These are phyloP conservation scores for Lepidium didymum DNA, from an alignment of 345 rosid species.

Conservation along the genomic window DNA sequence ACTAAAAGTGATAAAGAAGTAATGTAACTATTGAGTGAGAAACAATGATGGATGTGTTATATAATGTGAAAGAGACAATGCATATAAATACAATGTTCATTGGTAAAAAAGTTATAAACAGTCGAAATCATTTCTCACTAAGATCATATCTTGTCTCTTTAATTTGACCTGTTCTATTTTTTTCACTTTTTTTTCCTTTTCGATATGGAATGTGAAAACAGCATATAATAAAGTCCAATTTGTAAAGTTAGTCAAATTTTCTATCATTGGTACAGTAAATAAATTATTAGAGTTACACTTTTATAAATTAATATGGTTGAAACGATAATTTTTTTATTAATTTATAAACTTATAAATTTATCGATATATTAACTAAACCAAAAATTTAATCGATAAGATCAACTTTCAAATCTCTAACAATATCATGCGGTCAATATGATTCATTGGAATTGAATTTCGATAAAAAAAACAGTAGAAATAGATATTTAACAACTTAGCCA, in stretches of 20 bases:
- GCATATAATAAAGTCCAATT: not conserved
- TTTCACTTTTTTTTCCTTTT: too few relatives aligned
- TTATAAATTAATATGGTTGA: too few relatives aligned
- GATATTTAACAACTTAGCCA: too few relatives aligned
- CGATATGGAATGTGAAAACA: not conserved
- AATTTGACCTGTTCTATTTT: conserved; percentile 5
- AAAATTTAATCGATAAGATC: too few relatives aligned
- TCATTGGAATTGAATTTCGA: too few relatives aligned
- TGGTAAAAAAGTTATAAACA: conserved; percentile 3
- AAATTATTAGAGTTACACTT: not conserved
- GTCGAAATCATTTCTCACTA: not conserved
- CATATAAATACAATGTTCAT: not conserved
- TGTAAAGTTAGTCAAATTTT: not conserved
- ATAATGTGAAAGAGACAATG: conserved; percentile 9
- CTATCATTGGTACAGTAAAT: not conserved
- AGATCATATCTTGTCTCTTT: not conserved
- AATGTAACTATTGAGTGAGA: not conserved
- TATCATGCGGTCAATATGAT: too few relatives aligned
- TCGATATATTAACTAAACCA: too few relatives aligned
- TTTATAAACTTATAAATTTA: too few relatives aligned
- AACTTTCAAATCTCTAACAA: too few relatives aligned
- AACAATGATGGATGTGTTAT: conserved; percentile 4
- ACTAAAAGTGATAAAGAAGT: not conserved
- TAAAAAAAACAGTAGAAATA: too few relatives aligned
- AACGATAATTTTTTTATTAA: too few relatives aligned